Conservation (phyloP, 148 eudicot species). For the Oxyria digyna region DNA sequence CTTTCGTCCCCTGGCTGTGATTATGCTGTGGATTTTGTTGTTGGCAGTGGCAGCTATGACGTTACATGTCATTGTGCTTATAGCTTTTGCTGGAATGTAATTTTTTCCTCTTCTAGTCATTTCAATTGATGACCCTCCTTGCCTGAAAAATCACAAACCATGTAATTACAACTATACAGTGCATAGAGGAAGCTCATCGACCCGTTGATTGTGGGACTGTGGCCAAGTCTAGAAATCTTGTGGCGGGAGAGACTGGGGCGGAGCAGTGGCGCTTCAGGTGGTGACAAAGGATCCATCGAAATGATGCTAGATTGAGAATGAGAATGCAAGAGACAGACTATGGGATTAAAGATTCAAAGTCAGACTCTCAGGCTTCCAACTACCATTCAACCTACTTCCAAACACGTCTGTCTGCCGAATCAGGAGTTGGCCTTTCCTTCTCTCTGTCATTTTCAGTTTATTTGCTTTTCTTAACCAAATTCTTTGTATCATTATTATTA, state of each 20-base stretch:
- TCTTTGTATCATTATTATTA: too few relatives aligned
- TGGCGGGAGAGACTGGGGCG: neutral
- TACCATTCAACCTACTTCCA: neutral
- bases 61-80: conserved; percentile 45
- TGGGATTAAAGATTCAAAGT: neutral
- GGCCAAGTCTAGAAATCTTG: conserved; percentile 18
- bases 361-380: neutral
- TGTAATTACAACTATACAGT: conserved; percentile 22
- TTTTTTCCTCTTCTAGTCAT: conserved; percentile 10
- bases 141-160: neutral
- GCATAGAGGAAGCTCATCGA: conserved; percentile 71
- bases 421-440: too few relatives aligned
- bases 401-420: too few relatives aligned
- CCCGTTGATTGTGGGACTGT: conserved; percentile 70
- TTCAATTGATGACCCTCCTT: neutral
- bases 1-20: conserved; percentile 85
- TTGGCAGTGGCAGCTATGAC: conserved; percentile 49
- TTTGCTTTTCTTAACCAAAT: too few relatives aligned
- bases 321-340: too few relatives aligned
- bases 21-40: conserved; percentile 53
- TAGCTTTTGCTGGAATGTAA: conserved; percentile 73
- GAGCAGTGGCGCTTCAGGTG: neutral
- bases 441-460: too few relatives aligned
- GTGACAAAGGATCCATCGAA: conserved; percentile 8
- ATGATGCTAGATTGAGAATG: neutral